These are phyloP conservation scores for Spergularia marina DNA, from an alignment of 148 eudicot genomes.

Conservation along the genomic window DNA sequence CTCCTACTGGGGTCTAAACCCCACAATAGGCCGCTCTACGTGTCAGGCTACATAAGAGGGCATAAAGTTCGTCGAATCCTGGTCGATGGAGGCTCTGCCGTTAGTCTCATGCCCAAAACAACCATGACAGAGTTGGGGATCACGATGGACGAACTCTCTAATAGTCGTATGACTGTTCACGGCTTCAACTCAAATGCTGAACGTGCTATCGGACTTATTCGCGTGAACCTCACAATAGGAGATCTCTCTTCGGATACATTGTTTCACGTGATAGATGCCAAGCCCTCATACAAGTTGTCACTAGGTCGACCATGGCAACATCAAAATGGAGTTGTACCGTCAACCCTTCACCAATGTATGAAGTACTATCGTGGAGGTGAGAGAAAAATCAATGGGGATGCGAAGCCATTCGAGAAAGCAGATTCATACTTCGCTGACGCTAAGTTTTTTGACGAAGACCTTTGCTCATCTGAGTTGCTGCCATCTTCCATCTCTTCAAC, in stretches of 20 bases:
- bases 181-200: not conserved
- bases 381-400: not conserved
- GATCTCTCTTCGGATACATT: too few relatives aligned
- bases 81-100: not conserved
- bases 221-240: not conserved
- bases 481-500: too few relatives aligned
- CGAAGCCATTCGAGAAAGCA: not conserved
- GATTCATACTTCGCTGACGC: not conserved
- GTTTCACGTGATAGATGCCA: too few relatives aligned
- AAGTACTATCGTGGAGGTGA: too few relatives aligned
- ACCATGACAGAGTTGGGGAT: conserved; percentile 13
- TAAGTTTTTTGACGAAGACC: too few relatives aligned
- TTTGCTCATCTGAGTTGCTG: too few relatives aligned
- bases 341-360: too few relatives aligned
- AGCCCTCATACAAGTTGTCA: too few relatives aligned
- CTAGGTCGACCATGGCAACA: too few relatives aligned
- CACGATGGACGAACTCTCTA: not conserved
- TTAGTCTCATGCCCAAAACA: conserved; percentile 7
- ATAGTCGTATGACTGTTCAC: not conserved
- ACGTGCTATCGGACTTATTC: not conserved
- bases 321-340: too few relatives aligned
- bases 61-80: not conserved
- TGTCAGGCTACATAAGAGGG: not conserved
- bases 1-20: not conserved
- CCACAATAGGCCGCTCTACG: too few relatives aligned